Conservation (phyloP, 1,139 yeast genomes). For the Zygosaccharomyces sapae region DNA sequence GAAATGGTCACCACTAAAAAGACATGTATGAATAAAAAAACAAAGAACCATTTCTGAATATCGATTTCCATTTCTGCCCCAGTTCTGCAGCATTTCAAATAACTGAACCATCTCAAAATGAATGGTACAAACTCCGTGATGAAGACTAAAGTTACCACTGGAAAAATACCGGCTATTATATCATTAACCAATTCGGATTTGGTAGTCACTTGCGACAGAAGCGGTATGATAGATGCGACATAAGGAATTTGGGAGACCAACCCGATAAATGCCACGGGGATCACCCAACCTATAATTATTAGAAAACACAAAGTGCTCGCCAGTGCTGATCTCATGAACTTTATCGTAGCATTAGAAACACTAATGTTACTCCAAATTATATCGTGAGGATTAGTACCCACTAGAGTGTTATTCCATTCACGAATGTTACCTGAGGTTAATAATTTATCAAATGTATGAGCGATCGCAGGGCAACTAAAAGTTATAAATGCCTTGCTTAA, state of each 20-base stretch:
- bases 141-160: slow-evolving; percentile 55
- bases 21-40: slow-evolving; percentile 73
- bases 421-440: slow-evolving; percentile 45
- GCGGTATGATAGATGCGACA: slow-evolving; percentile 51
- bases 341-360: slow-evolving; percentile 36
- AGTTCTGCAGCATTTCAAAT: slow-evolving; percentile 49
- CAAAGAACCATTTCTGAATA: slow-evolving; percentile 62
- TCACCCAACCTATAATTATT: slow-evolving; percentile 56
- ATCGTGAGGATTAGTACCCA: slow-evolving; percentile 56
- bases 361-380: slow-evolving; percentile 56
- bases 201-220: slow-evolving; percentile 47
- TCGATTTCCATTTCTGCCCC: slow-evolving; percentile 56
- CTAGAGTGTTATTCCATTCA: slow-evolving; percentile 41
- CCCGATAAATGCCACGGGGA: slow-evolving; percentile 71
- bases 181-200: slow-evolving; percentile 52
- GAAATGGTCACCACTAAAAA: slow-evolving; percentile 82
- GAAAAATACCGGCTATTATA: slow-evolving; percentile 53
- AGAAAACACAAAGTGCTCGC: slow-evolving; percentile 45
- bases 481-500: slow-evolving; percentile 48
- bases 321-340: slow-evolving; percentile 40
- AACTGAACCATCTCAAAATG: slow-evolving; percentile 47
- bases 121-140: slow-evolving; percentile 54
- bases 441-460: slow-evolving; percentile 54
- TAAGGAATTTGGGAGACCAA: slow-evolving; percentile 63
- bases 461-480: slow-evolving; percentile 47